Evolutionary conservation across 2,329 filamentous ascomycete species (phyloP), one percentile per base, ranked within the genome.

Genomic region (Escovopsis sp.): DNA sequence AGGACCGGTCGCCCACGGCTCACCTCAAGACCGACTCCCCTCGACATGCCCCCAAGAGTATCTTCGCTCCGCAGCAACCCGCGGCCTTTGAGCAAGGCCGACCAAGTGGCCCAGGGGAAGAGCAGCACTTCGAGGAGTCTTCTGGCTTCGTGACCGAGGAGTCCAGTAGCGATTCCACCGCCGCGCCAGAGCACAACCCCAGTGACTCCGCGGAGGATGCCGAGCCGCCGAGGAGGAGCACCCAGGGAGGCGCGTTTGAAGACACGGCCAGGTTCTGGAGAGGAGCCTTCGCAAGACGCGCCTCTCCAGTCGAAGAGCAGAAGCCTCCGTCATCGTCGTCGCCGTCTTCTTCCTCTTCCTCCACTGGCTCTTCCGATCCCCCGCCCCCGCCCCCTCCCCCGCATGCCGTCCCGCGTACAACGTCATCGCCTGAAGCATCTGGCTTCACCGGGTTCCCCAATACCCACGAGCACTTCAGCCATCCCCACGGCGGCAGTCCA

Each of bases 1-100:
- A 56, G 34, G 39, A 46, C 1, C 25, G 33, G 10, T 52, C 51
- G 7, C 43, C 40, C 7, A 11, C 8, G n/a, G 20, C 29, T 30
- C 32, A 11, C 48, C 40, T 15, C 39, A 39, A 27, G 8, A 31
- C 34, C 27, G 8, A 30, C 8, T 9, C 27, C 11, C 27, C 4
- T 11, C 27, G 11, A 11, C 7, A 5, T 11, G 27, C 27, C 3
- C 11, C 27, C 27, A 3, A 8, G 7, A 30, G 27, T 11, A 30
- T 7, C 27, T 30, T 30, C 27, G 4, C 27, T 30, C 27, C 3
- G 27, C 27, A 11, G 8, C 27, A 30, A 12, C 15, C 33, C 5
- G 7, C n/a, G n/a, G 8, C 33, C 9, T 35, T 35, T 16, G 33
- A 35, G 12, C 33, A 33, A 30, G 27, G 7, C 27, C 27, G 3